phyloP scores from a whole-genome alignment of 1,284 basidiomycete genomes.

The Ustilago sp. region DNA sequence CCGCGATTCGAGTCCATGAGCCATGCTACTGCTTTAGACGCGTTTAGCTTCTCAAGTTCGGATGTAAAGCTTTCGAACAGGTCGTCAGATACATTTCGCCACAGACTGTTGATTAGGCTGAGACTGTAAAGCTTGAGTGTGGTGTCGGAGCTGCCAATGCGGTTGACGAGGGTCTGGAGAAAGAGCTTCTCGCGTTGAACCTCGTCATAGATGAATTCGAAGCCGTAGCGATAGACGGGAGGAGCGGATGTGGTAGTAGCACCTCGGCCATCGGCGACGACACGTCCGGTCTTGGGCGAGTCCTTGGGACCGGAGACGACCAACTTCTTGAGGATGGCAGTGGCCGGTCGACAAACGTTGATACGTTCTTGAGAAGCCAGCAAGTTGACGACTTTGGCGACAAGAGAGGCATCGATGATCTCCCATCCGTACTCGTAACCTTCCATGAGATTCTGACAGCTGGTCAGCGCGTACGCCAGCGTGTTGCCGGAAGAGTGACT shows the following conservation, averaged over 20 bases:
- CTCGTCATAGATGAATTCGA: slow-evolving; percentile 62
- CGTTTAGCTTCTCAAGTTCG: slow-evolving; percentile 82
- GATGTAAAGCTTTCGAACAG: slow-evolving; percentile 82
- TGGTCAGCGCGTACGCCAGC: slow-evolving; percentile 84
- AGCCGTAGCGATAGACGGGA: slow-evolving; percentile 58
- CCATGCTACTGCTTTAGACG: slow-evolving; percentile 76
- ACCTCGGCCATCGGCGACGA: slow-evolving; percentile 35
- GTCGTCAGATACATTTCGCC: slow-evolving; percentile 80
- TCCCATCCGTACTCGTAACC: slow-evolving; percentile 75
- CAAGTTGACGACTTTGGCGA: slow-evolving; percentile 81
- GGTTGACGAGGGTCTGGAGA: slow-evolving; percentile 60
- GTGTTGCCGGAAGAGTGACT: slow-evolving; percentile 79
- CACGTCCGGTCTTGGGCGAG: slow-evolving; percentile 46
- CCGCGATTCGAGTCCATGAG: slow-evolving; percentile 84
- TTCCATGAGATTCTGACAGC: slow-evolving; percentile 80
- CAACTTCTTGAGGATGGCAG: slow-evolving; percentile 88
- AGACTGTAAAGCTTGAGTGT: slow-evolving; percentile 65
- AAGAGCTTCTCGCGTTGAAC: slow-evolving; percentile 61
- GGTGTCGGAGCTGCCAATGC: slow-evolving; percentile 66
- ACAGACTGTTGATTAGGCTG: slow-evolving; percentile 81
- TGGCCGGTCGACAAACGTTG: slow-evolving; percentile 95
- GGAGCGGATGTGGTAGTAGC: slow-evolving; percentile 24
- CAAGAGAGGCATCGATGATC: slow-evolving; percentile 78
- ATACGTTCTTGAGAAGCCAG: slow-evolving; percentile 73
- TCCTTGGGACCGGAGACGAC: slow-evolving; percentile 71